Evolutionary conservation across 2,329 filamentous ascomycete genomes (phyloP), one percentile per base, ranked within the genome.

Genomic region (Fusarium sp.): DNA sequence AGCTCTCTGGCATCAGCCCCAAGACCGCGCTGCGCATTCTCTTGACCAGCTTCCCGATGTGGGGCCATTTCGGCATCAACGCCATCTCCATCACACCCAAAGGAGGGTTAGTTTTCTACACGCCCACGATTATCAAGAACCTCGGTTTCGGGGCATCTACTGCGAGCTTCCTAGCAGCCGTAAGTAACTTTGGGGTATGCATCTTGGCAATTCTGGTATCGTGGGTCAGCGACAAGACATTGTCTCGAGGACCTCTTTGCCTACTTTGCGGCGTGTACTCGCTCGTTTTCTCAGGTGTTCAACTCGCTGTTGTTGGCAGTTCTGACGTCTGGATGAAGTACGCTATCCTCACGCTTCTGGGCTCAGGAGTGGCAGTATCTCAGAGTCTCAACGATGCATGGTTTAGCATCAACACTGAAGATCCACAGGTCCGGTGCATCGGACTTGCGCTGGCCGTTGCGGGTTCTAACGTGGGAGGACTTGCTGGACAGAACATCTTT

Each of bases 21-120:
- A 67, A 20, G 44, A 45, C 32, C 9, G 64, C 64, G 0, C 2
- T 67, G 0, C 64, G 51, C 1, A 67, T 66, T 8, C 51, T 54
- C 1, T 51, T 67, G 17, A 66, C 64, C 1, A 66, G 50, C 13
- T 66, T 67, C 11, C 62, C 50, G 0, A 59, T 67, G 42, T 67
- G 62, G 64, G 64, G 62, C 0, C 64, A 67, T 20, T 67, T 67
- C 11, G 48, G 50, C 8, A 59, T 67, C 5, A 67, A 67, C 2
- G 62, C 26, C 0, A 44, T 67, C 0, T 66, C 63, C 0, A 50
- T 67, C 1, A 50, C 62, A 0, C 64, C 64, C 1, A 66, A 67
- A 22, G 64, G 64, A 1, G 64, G 64, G 0, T 28, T 67, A 1
- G 44, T 58, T 11, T 58, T 67, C 3, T 67, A 67, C 38, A 67